Base-by-base conservation (phyloP, 768 basidiomycete species). In the Suillus plorans region DNA sequence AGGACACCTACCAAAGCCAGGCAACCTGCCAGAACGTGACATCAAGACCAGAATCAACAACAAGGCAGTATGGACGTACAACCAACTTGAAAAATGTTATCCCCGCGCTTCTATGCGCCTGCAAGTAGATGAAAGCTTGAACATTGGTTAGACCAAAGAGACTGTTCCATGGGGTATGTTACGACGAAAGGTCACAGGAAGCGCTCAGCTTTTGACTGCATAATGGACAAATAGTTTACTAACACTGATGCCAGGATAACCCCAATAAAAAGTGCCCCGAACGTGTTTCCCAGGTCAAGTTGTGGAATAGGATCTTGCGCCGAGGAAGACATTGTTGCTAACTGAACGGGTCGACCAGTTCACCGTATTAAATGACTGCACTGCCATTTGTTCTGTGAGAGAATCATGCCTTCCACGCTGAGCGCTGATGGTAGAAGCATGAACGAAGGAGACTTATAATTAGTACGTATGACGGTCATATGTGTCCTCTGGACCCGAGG, bases 1-100 rank as follows among this genome's bases (percentile, higher is more conserved):
- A 18, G 16, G 9, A 42, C 16, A 50, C 65, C 14, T 37, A 66
- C 65, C 65, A 66, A 22, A 66, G 64, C 37, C 42, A 60, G 56
- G 16, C 20, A 39, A 66, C 57, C 65, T 66, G 10, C 14, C 25
- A 52, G 25, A 52, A 58, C 4, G 13, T 12, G 25, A n/a, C 18
- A 28, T 58, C 16, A 41, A 58, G 10, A 13, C 16, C 16, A 12
- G 37, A 58, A 28, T 22, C 2, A 2, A 41, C 5, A 28, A 18
- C 16, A 41, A 58, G 39, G 10, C 4, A 41, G 10, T 2, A 58
- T 58, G 3, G 10, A 58, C 57, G 57, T 58, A 58, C 57, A 18
- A 20, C 39, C 25, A 41, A 10, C 8, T 59, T 59, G 25, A 41
- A 28, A 16, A 59, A 41, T 41, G 39, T 7, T 41, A 28, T 28